Evolutionary conservation across 202 grass and related monocot genomes (phyloP), one percentile per base, ranked within the genome.

Genomic region (Cymbopogon flexuosus): DNA sequence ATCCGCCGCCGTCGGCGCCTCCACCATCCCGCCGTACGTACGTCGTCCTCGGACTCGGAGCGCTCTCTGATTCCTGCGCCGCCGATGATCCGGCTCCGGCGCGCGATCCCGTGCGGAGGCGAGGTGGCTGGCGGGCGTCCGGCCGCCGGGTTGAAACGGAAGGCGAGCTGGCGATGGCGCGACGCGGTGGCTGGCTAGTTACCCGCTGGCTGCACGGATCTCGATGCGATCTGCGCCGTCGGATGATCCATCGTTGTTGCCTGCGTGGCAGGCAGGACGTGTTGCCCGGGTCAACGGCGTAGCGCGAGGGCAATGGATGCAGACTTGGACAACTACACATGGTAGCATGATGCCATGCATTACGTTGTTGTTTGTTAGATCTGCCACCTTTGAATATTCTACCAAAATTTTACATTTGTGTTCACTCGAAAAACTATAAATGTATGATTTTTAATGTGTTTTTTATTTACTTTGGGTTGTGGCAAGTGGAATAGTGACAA

Each of bases 271-370:
- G 52, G 42, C 2, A 61, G 2, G n/a, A 67, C 47, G 12, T 10
- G 51, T 18, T 3, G 60, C n/a, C 19, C 65, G 35, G 58, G 87
- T 85, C 87, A 85, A 89, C 78, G 57, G 57, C 16, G 29, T 33
- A 57, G n/a, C 18, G n/a, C 18, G 8, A n/a, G 15, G 15, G 49
- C 46, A 18, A 2, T 43, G 41, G 10, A 52, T 47, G 81, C 33
- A 11, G 33, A 81, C 62, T 59, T 43, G 16, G 70, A 76, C 64
- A 67, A 2, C 4, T 29, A 45, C 86, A 57, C 13, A 51, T 42
- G 77, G 27, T 29, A 35, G 47, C 33, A 61, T 37, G 64, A 68
- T 68, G 64, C 33, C 23, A 30, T 62, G 59, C 59, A 29, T 62
- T 61, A 60, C 57, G 22, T 11, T 58, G 9, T 5, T 56, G 49